These are phyloP conservation scores for Wickerhamomyces rabaulensis DNA, from an alignment of 805 yeast species.

Conservation along the genomic window DNA sequence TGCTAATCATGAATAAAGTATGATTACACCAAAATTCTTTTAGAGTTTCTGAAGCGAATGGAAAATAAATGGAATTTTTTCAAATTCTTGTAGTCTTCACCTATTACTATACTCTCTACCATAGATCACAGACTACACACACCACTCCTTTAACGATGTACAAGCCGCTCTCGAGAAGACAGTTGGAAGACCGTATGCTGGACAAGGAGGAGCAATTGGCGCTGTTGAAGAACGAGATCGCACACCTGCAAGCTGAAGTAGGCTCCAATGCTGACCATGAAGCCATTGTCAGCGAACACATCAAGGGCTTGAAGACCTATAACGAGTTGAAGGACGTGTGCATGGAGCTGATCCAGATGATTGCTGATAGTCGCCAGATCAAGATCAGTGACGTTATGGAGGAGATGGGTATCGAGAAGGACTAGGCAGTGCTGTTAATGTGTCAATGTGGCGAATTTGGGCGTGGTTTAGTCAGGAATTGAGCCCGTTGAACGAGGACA, in stretches of 20 bases:
- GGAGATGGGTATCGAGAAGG: constrained; percentile 40
- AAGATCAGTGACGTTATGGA: constrained; percentile 42
- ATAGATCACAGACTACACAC: no score
- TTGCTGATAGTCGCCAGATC: constrained; percentile 52
- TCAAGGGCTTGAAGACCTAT: constrained; percentile 46
- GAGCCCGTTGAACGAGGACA: no score
- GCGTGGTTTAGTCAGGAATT: no score
- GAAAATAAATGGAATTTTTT: background rate
- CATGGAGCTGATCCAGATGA: constrained; percentile 47
- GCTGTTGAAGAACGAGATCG: constrained; percentile 3
- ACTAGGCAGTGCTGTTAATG: background rate
- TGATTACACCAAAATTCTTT: constrained; percentile 18
- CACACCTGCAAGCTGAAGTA: constrained; percentile 2
- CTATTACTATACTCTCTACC: background rate
- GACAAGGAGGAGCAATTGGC: constrained; percentile 4
- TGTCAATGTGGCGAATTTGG: background rate
- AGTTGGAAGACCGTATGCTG: constrained; percentile 6
- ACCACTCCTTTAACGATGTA: constrained; percentile 5
- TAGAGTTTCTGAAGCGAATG: constrained; percentile 16
- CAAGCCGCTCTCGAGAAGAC: constrained; percentile 1
- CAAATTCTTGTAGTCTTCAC: background rate
- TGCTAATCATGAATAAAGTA: constrained; percentile 22
- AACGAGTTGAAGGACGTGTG: constrained; percentile 64
- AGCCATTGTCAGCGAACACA: constrained; percentile 44
- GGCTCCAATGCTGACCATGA: constrained; percentile 33